These are phyloP conservation scores for Hawksworthiomyces lignivorus DNA, from an alignment of 2,329 filamentous ascomycete genomes.

Conservation along the genomic window DNA sequence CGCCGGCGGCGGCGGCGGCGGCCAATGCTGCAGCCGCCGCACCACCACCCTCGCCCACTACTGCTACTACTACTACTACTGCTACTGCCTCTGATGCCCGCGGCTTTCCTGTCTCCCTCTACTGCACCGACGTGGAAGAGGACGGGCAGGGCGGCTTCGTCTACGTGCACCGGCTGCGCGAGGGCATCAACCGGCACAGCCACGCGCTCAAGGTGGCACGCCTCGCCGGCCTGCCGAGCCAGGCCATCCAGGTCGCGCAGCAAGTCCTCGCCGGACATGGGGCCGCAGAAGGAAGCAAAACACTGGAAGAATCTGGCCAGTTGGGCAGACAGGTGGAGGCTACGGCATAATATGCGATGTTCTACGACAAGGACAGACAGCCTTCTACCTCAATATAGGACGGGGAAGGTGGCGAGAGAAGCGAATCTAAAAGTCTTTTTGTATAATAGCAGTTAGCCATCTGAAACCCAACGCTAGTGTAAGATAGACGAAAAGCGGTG, in stretches of 20 bases:
- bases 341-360: neutral
- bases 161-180: constrained; percentile 75
- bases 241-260: constrained; percentile 61
- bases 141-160: constrained; percentile 63
- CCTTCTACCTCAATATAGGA: no score
- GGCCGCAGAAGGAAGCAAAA: constrained; percentile 1
- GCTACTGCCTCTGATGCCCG: constrained; percentile 6
- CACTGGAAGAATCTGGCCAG: no score
- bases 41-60: no score
- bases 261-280: constrained; percentile 37
- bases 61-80: constrained; percentile 12
- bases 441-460: constrained; percentile 1
- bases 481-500: neutral
- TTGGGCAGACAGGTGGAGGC: no score
- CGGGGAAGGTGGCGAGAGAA: neutral
- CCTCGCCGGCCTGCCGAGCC: constrained; percentile 72
- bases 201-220: constrained; percentile 93
- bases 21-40: no score
- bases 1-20: constrained; percentile 14
- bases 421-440: constrained; percentile 2
- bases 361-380: no score
- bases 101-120: constrained; percentile 52
- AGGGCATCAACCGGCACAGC: constrained; percentile 76
- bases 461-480: neutral
- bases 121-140: constrained; percentile 86